These are phyloP conservation scores for Hymenoscyphus scutula DNA, from an alignment of 2,329 filamentous ascomycete genomes.

Conservation along the genomic window DNA sequence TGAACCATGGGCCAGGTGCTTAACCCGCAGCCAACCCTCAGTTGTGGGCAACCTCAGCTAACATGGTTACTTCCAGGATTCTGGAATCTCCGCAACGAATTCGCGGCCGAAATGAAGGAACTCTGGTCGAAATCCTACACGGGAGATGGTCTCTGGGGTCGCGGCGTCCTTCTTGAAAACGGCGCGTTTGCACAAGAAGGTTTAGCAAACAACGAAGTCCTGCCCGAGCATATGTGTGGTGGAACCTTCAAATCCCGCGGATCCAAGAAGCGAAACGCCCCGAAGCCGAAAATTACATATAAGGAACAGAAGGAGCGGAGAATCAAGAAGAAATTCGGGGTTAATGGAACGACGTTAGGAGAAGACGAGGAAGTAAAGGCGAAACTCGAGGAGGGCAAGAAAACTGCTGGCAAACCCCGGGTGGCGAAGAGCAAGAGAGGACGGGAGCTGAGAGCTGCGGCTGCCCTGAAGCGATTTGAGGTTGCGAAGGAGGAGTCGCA, in stretches of 20 bases:
- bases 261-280: slow-evolving; percentile 48
- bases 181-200: slow-evolving; percentile 58
- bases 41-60: neutral
- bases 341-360: slow-evolving; percentile 36
- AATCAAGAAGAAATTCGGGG: slow-evolving; percentile 60
- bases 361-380: slow-evolving; percentile 57
- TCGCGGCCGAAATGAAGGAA: slow-evolving; percentile 66
- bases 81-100: slow-evolving; percentile 75
- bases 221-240: slow-evolving; percentile 75
- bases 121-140: slow-evolving; percentile 71
- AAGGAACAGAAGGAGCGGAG: slow-evolving; percentile 48
- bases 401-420: slow-evolving; percentile 51
- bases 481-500: slow-evolving; percentile 41
- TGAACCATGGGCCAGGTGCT: slow-evolving; percentile 69
- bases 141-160: slow-evolving; percentile 81
- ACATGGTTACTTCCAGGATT: slow-evolving; percentile 53
- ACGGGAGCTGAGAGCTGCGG: slow-evolving; percentile 58
- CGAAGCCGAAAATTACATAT: slow-evolving; percentile 42
- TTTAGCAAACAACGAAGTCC: slow-evolving; percentile 50
- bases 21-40: neutral
- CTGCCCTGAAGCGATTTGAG: slow-evolving; percentile 58
- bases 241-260: slow-evolving; percentile 67
- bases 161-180: slow-evolving; percentile 61
- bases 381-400: slow-evolving; percentile 47
- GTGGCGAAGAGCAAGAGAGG: slow-evolving; percentile 60